These are phyloP conservation scores for Aegilops tauschii DNA, from an alignment of 176 grass and related monocot genomes.

Conservation along the genomic window DNA sequence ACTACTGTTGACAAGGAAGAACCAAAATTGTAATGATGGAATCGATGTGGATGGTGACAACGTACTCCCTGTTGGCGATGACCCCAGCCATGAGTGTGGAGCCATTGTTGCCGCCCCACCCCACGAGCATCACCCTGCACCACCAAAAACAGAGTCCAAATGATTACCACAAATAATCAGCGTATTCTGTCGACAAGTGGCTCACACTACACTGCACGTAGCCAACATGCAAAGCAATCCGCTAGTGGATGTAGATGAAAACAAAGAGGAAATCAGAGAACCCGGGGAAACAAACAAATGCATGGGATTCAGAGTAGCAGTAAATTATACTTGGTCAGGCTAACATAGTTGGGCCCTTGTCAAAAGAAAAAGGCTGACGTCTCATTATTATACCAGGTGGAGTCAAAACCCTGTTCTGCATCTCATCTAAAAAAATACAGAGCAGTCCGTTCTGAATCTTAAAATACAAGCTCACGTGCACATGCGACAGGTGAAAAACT, in stretches of 20 bases:
- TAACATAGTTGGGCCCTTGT: neutral
- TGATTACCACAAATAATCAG: neutral
- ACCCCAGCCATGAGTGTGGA: constrained; percentile 89
- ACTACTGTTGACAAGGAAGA: neutral
- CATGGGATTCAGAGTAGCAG: neutral
- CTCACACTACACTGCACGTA: neutral
- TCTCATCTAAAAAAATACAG: neutral
- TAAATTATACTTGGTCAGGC: neutral
- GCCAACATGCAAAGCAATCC: neutral
- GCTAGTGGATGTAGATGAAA: neutral
- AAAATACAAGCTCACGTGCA: constrained; percentile 21
- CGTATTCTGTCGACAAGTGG: neutral
- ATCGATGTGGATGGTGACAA: neutral
- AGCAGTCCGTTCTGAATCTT: neutral
- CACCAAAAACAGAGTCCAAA: neutral
- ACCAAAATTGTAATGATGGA: neutral
- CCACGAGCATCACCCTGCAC: constrained; percentile 89
- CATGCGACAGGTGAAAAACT: neutral
- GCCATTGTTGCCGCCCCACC: constrained; percentile 96
- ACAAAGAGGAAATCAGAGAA: neutral
- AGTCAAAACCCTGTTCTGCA: neutral
- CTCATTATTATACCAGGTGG: neutral
- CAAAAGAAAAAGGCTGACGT: neutral
- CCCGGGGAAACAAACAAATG: neutral
- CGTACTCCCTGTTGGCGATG: constrained; percentile 91